A percentile compares a stretch with the other conserved stretches of the same genome.
phyloP scores from a whole-genome alignment of 2,329 filamentous ascomycete genomes.

The Xylariaceae sp. region DNA sequence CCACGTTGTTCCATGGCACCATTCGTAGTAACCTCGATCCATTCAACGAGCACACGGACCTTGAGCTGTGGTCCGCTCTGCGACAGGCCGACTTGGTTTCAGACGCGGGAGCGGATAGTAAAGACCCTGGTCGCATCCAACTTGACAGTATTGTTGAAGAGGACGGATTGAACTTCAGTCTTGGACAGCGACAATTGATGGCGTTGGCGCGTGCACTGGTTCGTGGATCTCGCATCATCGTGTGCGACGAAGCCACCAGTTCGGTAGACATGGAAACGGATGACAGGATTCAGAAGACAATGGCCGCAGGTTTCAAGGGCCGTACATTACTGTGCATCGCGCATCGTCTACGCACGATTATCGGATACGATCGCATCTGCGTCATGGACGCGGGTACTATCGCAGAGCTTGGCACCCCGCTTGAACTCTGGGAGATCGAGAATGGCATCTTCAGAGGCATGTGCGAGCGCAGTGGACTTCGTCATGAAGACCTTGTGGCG shows the following conservation, averaged over 20 bases:
- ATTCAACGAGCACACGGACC: constrained; percentile 71
- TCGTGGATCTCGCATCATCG: constrained; percentile 80
- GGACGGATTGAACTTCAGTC: constrained; percentile 91
- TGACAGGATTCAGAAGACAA: constrained; percentile 87
- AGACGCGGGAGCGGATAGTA: constrained; percentile 42
- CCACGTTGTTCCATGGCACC: constrained; percentile 76
- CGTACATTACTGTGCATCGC: constrained; percentile 90
- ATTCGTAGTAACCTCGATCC: constrained; percentile 76
- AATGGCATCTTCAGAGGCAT: constrained; percentile 81
- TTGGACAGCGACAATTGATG: constrained; percentile 93
- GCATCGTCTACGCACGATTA: constrained; percentile 85
- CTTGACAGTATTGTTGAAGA: constrained; percentile 86
- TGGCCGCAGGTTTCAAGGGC: constrained; percentile 76
- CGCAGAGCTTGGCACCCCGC: constrained; percentile 76
- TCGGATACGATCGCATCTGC: constrained; percentile 90
- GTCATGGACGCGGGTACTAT: constrained; percentile 91
- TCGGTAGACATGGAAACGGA: constrained; percentile 96
- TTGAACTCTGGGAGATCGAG: constrained; percentile 57
- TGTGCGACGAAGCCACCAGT: constrained; percentile 94
- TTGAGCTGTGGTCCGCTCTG: constrained; percentile 72
- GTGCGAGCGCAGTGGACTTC: constrained; percentile 82
- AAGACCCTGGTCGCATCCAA: constrained; percentile 54
- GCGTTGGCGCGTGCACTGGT: constrained; percentile 88
- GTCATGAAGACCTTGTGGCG: constrained; percentile 46
- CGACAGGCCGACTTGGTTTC: constrained; percentile 69